Base-by-base conservation (phyloP, 345 rosid species). In the Ceriops zippeliana region DNA sequence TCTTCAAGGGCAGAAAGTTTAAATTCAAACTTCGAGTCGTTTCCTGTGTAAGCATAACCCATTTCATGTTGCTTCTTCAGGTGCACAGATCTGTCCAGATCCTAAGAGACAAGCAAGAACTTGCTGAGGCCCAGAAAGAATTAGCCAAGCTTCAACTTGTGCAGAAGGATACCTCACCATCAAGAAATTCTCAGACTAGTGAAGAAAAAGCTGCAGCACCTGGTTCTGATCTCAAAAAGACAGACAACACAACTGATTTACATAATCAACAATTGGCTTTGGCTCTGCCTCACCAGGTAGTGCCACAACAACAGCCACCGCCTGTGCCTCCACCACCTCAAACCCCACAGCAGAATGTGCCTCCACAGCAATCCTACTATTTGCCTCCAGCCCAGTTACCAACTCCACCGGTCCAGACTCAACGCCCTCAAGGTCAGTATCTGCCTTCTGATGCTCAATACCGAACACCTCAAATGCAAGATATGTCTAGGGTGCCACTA, bases 61-160 rank as follows among this genome's bases (percentile, higher is more conserved):
- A 9, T 26, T 58, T 38, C 73, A 17, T 51, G 58, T 61, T 74
- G 58, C 52, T 63, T 35, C 42, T 84, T 73, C 82, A 96, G 99
- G 99, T 96, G 71, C 97, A 92, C 75, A 86, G 98, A 77, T 96
- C 99, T 58, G 95, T 96, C 66, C 99, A 96, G 86, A 87, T 96
- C 73, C 81, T 96, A 17, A 87, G 98, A 76, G 99, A 96, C 80
- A 96, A 92, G 79, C 99, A 96, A 86, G 99, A 96, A 77, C 89
- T 92, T 65, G 93, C 92, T 16, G 99, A 96, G 7, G 69, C 98
- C 28, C 97, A 96, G 74, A 96, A 96, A 77, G 98, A 92, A 71
- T 72, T 96, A 49, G 95, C 92, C 42, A 96, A 88, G 82, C 88
- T 96, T 77, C 99, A 96, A 69, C 87, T 90, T 77, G 96, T 47